Evolutionary conservation across 2,329 filamentous ascomycete species (phyloP), one percentile per base, ranked within the genome.

Genomic region (Pseudogymnoascus sp.): DNA sequence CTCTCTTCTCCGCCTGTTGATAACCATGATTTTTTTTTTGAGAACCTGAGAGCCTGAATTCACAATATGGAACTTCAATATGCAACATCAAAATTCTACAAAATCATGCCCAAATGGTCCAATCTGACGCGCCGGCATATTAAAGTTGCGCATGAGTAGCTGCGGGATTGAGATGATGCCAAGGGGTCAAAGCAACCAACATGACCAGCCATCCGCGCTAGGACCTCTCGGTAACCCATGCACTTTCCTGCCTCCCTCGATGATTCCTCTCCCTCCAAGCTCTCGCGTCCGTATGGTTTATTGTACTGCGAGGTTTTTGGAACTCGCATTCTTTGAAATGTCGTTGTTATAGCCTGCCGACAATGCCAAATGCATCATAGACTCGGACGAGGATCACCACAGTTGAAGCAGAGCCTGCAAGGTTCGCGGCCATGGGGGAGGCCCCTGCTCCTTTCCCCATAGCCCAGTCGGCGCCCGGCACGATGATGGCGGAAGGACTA

Each of bases 401-500:
- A 55, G 49, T 55, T 55, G 49, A 55, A 35, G 49, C 28, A 55
- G 28, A 55, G 28, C 49, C 49, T 55, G 9, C 28, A 55, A 14
- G 49, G 49, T 55, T 55, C 49, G 49, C 49, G 28, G 25, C n/a
- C 25, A 12, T 18, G 49, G 28, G n/a, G 49, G 49, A 31, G 49
- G 49, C 49, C 49, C 49, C 49, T 55, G 49, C 49, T 55, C 49
- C 28, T 55, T 55, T 55, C 49, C 49, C 49, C 8, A 33, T 55
- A 55, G n/a, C 16, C 9, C 49, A 55, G 49, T 55, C 49, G 11
- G 49, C 28, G 49, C 16, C 49, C 49, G 49, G 49, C 49, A 55
- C 49, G 23, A 52, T 52, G 16, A 55, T 55, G 49, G 49, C 40
- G 33, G 60, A 49, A 63, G 67, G 67, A 60, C 65, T 73, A 66